Conservation (phyloP, 257 asterid species). For the Solanum ahanhuiri region DNA sequence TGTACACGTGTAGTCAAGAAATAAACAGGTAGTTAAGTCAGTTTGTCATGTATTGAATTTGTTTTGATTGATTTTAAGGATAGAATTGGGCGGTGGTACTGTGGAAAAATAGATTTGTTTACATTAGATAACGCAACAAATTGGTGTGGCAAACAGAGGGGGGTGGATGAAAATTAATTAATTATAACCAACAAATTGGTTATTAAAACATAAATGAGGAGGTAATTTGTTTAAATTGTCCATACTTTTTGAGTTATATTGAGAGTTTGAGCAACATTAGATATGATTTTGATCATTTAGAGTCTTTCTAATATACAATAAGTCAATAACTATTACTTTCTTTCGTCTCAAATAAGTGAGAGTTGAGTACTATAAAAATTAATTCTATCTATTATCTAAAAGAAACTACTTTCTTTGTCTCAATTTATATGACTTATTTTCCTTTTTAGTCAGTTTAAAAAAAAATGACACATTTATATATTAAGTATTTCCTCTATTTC, state of each 20-base stretch:
- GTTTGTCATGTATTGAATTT: not conserved
- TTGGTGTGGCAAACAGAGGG: not conserved
- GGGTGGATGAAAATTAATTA: not conserved
- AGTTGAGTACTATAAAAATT: not conserved
- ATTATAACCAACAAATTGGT: not conserved
- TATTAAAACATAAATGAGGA: not conserved
- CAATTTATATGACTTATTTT: too few relatives aligned
- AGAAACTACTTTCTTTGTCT: accelerated
- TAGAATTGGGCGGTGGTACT: not conserved
- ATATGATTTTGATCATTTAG: not conserved
- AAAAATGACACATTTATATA: too few relatives aligned
- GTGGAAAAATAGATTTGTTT: not conserved
- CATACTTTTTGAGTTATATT: not conserved
- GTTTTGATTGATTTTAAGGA: not conserved
- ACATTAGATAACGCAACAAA: not conserved
- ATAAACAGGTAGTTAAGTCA: not conserved
- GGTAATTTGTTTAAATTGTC: not conserved
- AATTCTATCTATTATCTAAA: not conserved
- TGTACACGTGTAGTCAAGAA: constrained; percentile 3
- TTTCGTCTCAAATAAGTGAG: not conserved
- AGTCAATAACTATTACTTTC: not conserved
- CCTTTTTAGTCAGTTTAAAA: too few relatives aligned
- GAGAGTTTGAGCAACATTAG: not conserved
- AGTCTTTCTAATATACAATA: not conserved
- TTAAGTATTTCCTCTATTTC: too few relatives aligned